Conservation (phyloP, 2,329 filamentous ascomycete species). For the Exutisphaerella laricina region DNA sequence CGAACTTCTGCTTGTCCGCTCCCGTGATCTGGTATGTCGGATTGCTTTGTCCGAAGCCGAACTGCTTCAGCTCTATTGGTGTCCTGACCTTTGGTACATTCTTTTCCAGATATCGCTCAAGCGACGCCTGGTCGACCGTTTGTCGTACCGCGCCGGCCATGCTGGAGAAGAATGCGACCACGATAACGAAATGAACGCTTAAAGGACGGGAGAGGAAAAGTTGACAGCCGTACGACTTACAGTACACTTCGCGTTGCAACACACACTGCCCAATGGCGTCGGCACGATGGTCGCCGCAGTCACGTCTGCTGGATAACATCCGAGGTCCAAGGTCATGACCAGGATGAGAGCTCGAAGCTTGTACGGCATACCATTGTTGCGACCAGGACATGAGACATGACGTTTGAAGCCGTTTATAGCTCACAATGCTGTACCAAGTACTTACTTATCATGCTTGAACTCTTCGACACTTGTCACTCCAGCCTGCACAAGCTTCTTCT, state of each 20-base stretch:
- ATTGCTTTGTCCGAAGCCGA: slow-evolving; percentile 84
- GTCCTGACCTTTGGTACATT: slow-evolving; percentile 77
- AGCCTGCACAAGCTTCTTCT: too few species aligned
- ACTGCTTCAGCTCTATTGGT: slow-evolving; percentile 86
- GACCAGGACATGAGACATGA: too few species aligned
- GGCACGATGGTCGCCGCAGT: neutral
- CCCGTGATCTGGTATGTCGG: slow-evolving; percentile 89
- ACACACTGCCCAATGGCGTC: neutral
- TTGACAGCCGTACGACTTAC: neutral
- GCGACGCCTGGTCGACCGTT: slow-evolving; percentile 72
- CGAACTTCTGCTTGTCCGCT: slow-evolving; percentile 64
- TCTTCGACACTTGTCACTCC: too few species aligned
- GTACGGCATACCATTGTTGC: too few species aligned
- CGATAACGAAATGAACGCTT: neutral
- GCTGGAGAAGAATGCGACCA: neutral
- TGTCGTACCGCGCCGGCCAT: slow-evolving; percentile 87
- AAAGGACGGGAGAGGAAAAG: neutral
- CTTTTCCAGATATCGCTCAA: slow-evolving; percentile 69
- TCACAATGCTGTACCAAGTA: too few species aligned
- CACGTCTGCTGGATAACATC: neutral
- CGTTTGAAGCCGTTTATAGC: too few species aligned
- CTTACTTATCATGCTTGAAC: too few species aligned
- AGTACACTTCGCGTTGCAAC: neutral
- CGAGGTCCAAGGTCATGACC: slow-evolving; percentile 6
- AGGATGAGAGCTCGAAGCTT: too few species aligned